Evolutionary conservation across 2,329 filamentous ascomycete genomes (phyloP).

Genomic region (Alternaria conjuncta): DNA sequence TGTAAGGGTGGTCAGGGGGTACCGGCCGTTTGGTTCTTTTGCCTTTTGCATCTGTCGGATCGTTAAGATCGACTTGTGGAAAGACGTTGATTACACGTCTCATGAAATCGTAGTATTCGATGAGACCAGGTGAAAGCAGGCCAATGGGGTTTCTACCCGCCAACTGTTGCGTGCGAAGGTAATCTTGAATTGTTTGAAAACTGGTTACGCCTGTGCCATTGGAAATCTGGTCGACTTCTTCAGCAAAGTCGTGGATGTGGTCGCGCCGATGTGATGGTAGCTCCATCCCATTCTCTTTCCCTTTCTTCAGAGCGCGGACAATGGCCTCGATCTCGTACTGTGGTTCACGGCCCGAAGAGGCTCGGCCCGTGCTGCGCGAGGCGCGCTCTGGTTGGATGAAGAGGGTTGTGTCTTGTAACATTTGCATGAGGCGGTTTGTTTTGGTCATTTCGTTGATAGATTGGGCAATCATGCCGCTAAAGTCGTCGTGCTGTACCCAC

Average conservation of each 20-base stretch:
- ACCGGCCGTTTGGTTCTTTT: background rate
- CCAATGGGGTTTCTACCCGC: slow-evolving; percentile 29
- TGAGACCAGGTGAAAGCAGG: slow-evolving; percentile 14
- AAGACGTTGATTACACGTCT: slow-evolving; percentile 14
- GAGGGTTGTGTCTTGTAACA: slow-evolving; percentile 63
- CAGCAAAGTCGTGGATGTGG: slow-evolving; percentile 34
- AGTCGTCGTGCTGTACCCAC: slow-evolving; percentile 71
- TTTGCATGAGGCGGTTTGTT: slow-evolving; percentile 64
- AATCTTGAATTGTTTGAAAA: slow-evolving; percentile 18
- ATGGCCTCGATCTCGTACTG: slow-evolving; percentile 40
- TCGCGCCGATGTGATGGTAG: slow-evolving; percentile 36
- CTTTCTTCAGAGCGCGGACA: slow-evolving; percentile 29
- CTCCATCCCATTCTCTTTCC: slow-evolving; percentile 26
- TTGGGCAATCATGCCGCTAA: slow-evolving; percentile 65
- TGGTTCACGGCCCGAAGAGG: slow-evolving; percentile 29
- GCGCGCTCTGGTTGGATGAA: slow-evolving; percentile 25
- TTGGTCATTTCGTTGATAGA: slow-evolving; percentile 62
- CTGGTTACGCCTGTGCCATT: slow-evolving; percentile 26
- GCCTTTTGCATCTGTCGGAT: background rate
- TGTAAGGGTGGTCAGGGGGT: slow-evolving; percentile 11
- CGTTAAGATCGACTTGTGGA: slow-evolving; percentile 17
- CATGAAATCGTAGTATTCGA: slow-evolving; percentile 14
- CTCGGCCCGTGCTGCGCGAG: slow-evolving; percentile 19
- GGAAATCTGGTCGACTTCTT: slow-evolving; percentile 26
- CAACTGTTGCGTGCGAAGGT: slow-evolving; percentile 27